Base-by-base conservation (phyloP, 2,329 filamentous ascomycete genomes). In the Verticillium longisporum region DNA sequence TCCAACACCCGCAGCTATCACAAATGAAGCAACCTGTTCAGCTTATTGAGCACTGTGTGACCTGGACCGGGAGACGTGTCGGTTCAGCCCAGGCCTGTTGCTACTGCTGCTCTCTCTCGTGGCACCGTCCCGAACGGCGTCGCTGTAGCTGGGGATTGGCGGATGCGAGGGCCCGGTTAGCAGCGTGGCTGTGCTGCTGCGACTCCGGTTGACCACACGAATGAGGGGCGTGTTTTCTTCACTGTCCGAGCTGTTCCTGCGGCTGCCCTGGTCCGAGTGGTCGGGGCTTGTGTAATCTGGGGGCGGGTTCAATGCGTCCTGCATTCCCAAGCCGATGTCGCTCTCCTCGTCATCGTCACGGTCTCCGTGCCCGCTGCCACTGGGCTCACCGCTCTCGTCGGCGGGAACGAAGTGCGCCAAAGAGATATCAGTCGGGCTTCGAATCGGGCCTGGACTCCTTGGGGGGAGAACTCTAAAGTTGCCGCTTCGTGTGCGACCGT, bases 361-460 rank as follows among this genome's bases (percentile, higher is more conserved):
- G 60, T 61, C 62, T 57, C 64, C 61, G 60, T 63, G 53, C 62
- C 67, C 67, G 67, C 61, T 63, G 71, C 76, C 65, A 68, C 88
- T 90, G 31, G 85, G 82, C 61, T 92, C 91, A 69, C 92, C 91
- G n/a, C 81, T 84, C 61, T 87, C 83, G 66, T 93, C 88, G 64
- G 77, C 80, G 3, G 83, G 89, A 55, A 91, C 88, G 59, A 97
- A 83, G 69, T 94, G 92, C 33, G 93, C 91, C 56, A 99, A 84
- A 9, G 93, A 97, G 66, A 99, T 99, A 73, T 98, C 95, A 11
- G 95, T 98, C 9, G 95, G 93, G 70, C 91, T 96, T 67, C 94
- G 85, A 63, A 92, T 83, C 1, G 95, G 95, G 3, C 95, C 95
- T 0, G 94, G 93, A 70, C 91, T 97, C 21, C 90, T 90, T 9